Base-by-base conservation (phyloP, 148 eudicot genomes). In the Rhododendron ferrugineum region DNA sequence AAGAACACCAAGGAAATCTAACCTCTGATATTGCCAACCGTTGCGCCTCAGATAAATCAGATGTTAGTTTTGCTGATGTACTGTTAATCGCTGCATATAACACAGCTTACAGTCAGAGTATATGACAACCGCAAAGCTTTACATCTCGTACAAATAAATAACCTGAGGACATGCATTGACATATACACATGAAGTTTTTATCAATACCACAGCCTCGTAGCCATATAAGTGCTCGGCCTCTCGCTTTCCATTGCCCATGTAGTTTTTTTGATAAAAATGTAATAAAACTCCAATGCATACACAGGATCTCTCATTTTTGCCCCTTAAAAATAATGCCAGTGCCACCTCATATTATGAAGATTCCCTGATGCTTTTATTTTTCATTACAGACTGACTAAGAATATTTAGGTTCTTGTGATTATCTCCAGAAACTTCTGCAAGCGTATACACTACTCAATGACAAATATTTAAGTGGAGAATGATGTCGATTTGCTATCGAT, bases 1-100 rank as follows among this genome's bases (percentile, higher is more conserved):
- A 80, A 5, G 42, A 40, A 28, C 68, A 66, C 11, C n/a, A 82
- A 44, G 72, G 32, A 80, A 87, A 84, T 80, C 85, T 80, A 54
- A 96, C 98, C 98, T 96, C 94, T 32, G 91, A 93, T 90, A 88
- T 81, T 58, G 83, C 84, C 79, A 62, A 60, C 40, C 16, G 30
- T 20, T 86, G 87, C 34, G 83, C 81, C 88, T 93, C 94, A 36
- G 96, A 84, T 83, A 88, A 88, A 82, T 89, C 88, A 36, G 88
- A 84, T 78, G 82, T 83, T 54, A 90, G 66, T 82, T 89, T 70
- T 50, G 90, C 92, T 1, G 88, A 44, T 64, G 85, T 78, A 87
- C 80, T 86, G 81, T 75, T 83, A 32, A 87, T 74, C 56, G 93
- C 98, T 94, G 94, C 89, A 89, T 82, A 54, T 79, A 44, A 81